A percentile compares a stretch with the other conserved stretches of the same genome.
Evolutionary conservation across 331 rosid genomes (phyloP).

Genomic region (Dryas integrifolia): DNA sequence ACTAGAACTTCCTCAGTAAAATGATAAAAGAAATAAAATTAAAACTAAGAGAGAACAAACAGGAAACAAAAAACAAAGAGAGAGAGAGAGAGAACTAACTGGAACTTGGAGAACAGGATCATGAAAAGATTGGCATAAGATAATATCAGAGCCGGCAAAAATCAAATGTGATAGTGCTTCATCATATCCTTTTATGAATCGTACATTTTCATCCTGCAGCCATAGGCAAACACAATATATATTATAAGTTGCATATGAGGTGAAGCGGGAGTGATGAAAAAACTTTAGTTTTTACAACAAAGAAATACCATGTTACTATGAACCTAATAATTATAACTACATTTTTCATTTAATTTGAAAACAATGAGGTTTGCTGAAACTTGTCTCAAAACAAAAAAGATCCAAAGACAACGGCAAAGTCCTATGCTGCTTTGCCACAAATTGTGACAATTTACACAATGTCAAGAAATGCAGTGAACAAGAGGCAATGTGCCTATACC

Average conservation of each 20-base stretch:
- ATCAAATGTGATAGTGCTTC: conserved; percentile 55
- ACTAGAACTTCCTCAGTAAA: not conserved
- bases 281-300: not conserved
- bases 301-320: not conserved
- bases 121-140: conserved; percentile 66
- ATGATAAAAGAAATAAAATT: not conserved
- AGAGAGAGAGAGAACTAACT: conserved; percentile 41
- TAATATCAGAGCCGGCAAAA: conserved; percentile 79
- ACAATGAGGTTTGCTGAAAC: not conserved
- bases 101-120: conserved; percentile 67
- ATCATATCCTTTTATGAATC: conserved; percentile 42
- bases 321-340: not conserved
- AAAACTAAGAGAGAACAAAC: not conserved
- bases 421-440: not conserved
- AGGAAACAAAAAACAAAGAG: not conserved
- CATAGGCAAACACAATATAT: conserved; percentile 14
- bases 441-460: not conserved
- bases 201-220: conserved; percentile 53
- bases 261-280: not conserved
- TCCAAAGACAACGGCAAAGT: not conserved
- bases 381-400: not conserved
- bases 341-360: not conserved
- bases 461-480: conserved; percentile 14
- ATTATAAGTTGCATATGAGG: conserved; percentile 13
- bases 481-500: conserved; percentile 36